Base-by-base conservation (phyloP, 2,329 filamentous ascomycete species). In the Trichoderma breve region DNA sequence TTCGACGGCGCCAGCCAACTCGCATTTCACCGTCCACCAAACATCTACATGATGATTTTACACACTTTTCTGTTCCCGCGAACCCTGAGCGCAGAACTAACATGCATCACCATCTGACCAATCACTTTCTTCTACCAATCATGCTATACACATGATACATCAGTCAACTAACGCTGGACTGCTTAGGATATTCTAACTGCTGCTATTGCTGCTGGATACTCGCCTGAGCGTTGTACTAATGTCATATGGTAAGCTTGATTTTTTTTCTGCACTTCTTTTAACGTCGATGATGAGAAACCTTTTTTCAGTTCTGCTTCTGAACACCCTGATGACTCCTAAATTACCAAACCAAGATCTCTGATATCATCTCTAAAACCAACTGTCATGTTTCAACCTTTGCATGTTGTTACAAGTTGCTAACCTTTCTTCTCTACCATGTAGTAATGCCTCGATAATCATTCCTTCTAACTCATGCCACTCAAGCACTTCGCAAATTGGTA, bases 221-320 rank as follows among this genome's bases (percentile, higher is more conserved):
- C 21, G 9, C 9, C 14, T 39, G 30, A 34, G 4, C 8, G 15
- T 3, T 47, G 15, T 36, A 21, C 26, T 51, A 36, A 62, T 61
- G 4, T 53, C 14, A 11, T 21, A 63, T 71, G 68, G 68, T 71
- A 64, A 71, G 68, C 32, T 63, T 26, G 5, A 14, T 30, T 57
- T 26, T 39, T n/a, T 4, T 51, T 18, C 18, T 39, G 3, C 43
- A 12, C 18, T 30, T 18, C 34, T n/a, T 51, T 36, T 43, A n/a
- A 61, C 21, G n/a, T 72, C 24, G 34, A 85, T 91, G 90, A 92
- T 92, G 90, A 92, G 84, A 89, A 84, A 83, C 77, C 75, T 82
- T 83, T 84, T 81, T 86, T 86, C 90, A 92, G 90, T 92, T 92
- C 90, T 92, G 90, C 90, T 92, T 87, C 90, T 92, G 90, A 92